Evolutionary conservation across 2,329 filamentous ascomycete genomes (phyloP).

Genomic region (Cadophora sp.): DNA sequence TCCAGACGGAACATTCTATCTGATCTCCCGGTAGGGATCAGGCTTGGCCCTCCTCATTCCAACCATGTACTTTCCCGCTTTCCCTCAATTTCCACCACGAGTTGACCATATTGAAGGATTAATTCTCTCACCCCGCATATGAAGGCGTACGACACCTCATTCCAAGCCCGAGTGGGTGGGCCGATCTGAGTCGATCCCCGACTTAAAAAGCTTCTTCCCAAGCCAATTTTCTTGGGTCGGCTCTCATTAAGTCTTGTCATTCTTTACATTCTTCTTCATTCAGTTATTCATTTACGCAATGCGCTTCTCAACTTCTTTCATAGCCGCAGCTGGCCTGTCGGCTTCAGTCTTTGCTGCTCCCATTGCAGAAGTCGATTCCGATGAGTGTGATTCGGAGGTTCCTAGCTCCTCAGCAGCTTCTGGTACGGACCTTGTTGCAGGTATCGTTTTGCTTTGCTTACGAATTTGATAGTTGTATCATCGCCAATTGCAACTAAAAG

Average conservation of each 20-base stretch:
- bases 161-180: neutral
- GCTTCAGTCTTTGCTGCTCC: conserved; percentile 16
- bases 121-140: neutral
- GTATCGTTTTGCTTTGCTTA: neutral
- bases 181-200: neutral
- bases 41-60: neutral
- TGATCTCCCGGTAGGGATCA: conserved; percentile 1
- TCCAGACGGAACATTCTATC: conserved; percentile 2
- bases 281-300: conserved; percentile 32
- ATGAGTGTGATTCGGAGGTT: neutral
- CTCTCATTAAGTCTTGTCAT: neutral
- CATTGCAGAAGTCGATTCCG: neutral
- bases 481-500: neutral
- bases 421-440: neutral
- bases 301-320: conserved; percentile 39
- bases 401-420: neutral
- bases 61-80: conserved; percentile 1
- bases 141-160: conserved; percentile 4
- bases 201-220: conserved; percentile 13
- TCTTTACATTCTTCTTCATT: neutral
- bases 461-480: neutral
- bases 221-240: neutral
- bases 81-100: neutral
- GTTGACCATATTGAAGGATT: neutral
- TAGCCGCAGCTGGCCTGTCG: conserved; percentile 20